phyloP scores from a whole-genome alignment of 164 flowering plant species.

The Warburgia ugandensis region DNA sequence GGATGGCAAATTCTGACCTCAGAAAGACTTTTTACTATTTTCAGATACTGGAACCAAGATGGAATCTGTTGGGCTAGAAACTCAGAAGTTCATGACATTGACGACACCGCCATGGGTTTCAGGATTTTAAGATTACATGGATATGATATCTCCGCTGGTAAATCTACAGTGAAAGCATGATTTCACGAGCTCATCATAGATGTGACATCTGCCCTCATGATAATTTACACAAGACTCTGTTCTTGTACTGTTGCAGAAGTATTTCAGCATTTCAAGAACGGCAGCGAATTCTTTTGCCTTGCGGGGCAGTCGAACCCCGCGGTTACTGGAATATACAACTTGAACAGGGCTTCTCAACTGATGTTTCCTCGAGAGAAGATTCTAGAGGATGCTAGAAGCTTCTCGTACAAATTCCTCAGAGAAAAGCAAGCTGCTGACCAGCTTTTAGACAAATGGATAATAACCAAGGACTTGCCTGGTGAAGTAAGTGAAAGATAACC shows the following conservation, averaged over 20 bases:
- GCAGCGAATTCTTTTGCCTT: conserved; percentile 67
- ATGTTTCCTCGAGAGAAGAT: conserved; percentile 61
- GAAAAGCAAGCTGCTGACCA: conserved; percentile 47
- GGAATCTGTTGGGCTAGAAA: conserved; percentile 94
- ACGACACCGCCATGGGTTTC: conserved; percentile 92
- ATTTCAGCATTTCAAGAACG: conserved; percentile 57
- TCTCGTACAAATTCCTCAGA: conserved; percentile 45
- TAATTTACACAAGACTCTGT: too few species aligned
- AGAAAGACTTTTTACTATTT: not conserved
- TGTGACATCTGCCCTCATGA: not conserved
- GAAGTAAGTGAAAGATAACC: conserved; percentile 47
- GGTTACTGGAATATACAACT: conserved; percentile 74
- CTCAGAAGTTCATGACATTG: conserved; percentile 57
- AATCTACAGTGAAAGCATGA: not conserved
- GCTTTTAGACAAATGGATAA: conserved; percentile 86
- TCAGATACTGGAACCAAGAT: conserved; percentile 62
- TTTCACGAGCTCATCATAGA: not conserved
- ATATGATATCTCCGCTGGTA: conserved; percentile 66
- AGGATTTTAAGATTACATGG: conserved; percentile 81
- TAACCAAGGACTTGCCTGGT: conserved; percentile 72
- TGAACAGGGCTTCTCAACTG: conserved; percentile 70
- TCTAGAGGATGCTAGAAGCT: conserved; percentile 53
- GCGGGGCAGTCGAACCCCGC: conserved; percentile 73
- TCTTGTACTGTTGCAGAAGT: conserved; percentile 48
- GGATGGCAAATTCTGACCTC: not conserved